A percentile compares a stretch with the other conserved stretches of the same genome.
phyloP scores from a whole-genome alignment of 2,329 filamentous ascomycete species.

The Blastomyces emzantsi region DNA sequence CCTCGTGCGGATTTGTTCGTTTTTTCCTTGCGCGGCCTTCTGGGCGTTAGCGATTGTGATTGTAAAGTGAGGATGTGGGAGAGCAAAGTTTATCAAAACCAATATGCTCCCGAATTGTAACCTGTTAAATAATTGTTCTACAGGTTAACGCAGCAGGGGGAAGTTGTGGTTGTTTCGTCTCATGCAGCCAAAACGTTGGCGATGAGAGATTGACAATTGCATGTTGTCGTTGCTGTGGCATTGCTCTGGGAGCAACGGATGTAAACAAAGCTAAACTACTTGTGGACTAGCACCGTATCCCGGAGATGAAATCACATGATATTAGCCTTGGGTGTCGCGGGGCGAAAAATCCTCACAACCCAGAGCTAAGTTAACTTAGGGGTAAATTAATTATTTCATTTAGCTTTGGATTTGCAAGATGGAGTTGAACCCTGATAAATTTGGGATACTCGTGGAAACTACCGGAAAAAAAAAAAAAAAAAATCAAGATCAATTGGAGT shows the following conservation, averaged over 20 bases:
- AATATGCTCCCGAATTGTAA: not conserved
- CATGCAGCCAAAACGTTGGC: not conserved
- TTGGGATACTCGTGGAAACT: too few relatives aligned
- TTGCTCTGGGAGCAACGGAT: constrained; percentile 19
- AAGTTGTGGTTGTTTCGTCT: not conserved
- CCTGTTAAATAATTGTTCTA: not conserved
- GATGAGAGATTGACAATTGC: not conserved
- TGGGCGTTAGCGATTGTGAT: not conserved
- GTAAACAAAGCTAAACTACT: constrained; percentile 28
- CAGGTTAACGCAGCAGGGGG: not conserved
- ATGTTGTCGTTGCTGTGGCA: constrained; percentile 19
- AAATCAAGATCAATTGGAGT: not conserved
- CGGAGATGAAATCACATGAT: too few relatives aligned
- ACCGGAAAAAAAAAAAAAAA: too few relatives aligned
- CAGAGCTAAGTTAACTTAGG: too few relatives aligned
- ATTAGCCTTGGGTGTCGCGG: too few relatives aligned
- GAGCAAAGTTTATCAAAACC: not conserved
- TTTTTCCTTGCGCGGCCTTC: not conserved
- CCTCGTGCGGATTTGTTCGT: not conserved
- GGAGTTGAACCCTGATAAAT: too few relatives aligned
- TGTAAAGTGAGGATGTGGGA: not conserved
- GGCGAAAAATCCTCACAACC: too few relatives aligned
- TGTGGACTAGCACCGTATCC: constrained; percentile 1
- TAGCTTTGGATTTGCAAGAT: too few relatives aligned
- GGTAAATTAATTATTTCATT: too few relatives aligned